A percentile compares a stretch with the other conserved stretches of the same genome.
Evolutionary conservation across 1,284 basidiomycete species (phyloP).

Genomic region (Sporisorium scitamineum): DNA sequence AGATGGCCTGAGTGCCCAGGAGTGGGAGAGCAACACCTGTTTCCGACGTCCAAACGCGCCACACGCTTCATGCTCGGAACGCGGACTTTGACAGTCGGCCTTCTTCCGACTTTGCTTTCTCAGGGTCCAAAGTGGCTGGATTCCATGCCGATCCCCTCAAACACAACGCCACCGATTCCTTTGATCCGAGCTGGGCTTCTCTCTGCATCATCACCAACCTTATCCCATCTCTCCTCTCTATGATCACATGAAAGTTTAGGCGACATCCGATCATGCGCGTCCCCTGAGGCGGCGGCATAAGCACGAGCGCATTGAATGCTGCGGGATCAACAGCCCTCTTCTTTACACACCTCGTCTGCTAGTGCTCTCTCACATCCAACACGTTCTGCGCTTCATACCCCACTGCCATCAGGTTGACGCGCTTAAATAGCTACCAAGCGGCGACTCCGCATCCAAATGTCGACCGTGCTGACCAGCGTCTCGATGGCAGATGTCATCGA

Average conservation of each 20-base stretch:
- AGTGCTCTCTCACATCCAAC: background rate
- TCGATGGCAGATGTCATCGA: constrained; percentile 49
- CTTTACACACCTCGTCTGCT: background rate
- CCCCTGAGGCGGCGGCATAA: background rate
- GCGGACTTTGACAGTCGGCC: constrained; percentile 27
- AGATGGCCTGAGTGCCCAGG: background rate
- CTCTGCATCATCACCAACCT: background rate
- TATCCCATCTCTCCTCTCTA: background rate
- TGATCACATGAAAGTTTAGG: constrained; percentile 3
- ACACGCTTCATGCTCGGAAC: constrained; percentile 21
- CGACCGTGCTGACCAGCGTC: constrained; percentile 35
- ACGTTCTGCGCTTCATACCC: background rate
- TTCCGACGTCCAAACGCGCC: background rate
- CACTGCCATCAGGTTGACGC: background rate
- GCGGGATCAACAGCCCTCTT: background rate
- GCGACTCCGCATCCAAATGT: background rate
- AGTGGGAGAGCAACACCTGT: background rate
- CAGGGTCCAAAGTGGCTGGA: constrained; percentile 22
- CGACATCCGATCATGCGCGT: background rate
- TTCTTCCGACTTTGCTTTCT: background rate
- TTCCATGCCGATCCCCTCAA: background rate
- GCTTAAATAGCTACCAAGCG: background rate
- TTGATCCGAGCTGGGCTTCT: background rate
- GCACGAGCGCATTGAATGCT: background rate
- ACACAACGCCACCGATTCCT: background rate